Evolutionary conservation across 352 stramenopile species (phyloP).

Genomic region (Lagenidium sp.): DNA sequence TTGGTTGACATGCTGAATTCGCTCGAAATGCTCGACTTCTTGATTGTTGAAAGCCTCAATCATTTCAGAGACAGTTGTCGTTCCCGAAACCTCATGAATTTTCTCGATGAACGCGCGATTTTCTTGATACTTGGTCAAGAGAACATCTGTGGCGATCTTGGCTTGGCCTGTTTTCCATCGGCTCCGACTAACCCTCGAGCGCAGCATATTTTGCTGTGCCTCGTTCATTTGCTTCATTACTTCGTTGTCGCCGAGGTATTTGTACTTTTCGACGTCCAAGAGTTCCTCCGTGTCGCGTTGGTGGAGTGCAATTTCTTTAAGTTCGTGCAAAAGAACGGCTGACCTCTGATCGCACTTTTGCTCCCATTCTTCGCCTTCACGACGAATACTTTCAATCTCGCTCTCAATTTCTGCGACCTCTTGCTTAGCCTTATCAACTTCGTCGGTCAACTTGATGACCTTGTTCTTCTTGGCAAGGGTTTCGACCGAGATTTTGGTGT

Average conservation of each 20-base stretch:
- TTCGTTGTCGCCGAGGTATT: conserved; percentile 63
- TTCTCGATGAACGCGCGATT: conserved; percentile 77
- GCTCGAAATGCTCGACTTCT: conserved; percentile 72
- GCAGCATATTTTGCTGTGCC: conserved; percentile 37
- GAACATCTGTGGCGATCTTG: conserved; percentile 49
- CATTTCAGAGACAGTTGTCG: conserved; percentile 68
- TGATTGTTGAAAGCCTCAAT: conserved; percentile 83
- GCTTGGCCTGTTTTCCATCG: conserved; percentile 64
- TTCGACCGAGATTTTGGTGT: conserved; percentile 61
- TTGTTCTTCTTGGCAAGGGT: conserved; percentile 49
- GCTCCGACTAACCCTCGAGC: conserved; percentile 40
- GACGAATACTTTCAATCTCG: conserved; percentile 43
- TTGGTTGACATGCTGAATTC: conserved; percentile 77
- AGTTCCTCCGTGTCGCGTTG: conserved; percentile 48
- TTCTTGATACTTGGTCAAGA: conserved; percentile 73
- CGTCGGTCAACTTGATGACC: conserved; percentile 22
- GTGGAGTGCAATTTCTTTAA: conserved; percentile 55
- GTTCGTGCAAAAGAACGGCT: conserved; percentile 41
- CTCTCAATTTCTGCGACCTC: conserved; percentile 45
- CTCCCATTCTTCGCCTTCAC: conserved; percentile 56
- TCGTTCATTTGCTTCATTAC: conserved; percentile 47
- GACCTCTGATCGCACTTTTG: conserved; percentile 42
- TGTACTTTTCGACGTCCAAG: conserved; percentile 46
- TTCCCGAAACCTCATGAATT: conserved; percentile 74
- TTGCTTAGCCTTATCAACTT: conserved; percentile 47